phyloP scores from a whole-genome alignment of 257 asterid species.

The Cruciata laevipes region DNA sequence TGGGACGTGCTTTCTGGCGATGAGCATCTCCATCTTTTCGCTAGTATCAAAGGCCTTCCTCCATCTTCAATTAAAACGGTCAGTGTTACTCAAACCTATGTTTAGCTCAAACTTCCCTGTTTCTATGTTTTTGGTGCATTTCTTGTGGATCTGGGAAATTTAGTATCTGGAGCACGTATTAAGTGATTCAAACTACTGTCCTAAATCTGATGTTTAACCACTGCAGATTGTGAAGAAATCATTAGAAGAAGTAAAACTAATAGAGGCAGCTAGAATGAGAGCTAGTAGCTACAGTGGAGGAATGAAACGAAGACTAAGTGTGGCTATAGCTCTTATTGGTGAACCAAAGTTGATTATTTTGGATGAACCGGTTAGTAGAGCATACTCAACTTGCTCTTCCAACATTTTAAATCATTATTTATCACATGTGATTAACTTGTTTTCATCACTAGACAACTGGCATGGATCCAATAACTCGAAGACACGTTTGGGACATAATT shows the following conservation, averaged over 20 bases:
- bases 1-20: neutral
- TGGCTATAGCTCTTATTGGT: neutral
- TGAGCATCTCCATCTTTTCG: neutral
- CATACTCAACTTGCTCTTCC: neutral
- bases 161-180: neutral
- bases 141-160: neutral
- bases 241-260: neutral
- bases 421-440: neutral
- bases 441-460: neutral
- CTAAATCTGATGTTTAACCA: neutral
- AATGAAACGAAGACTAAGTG: neutral
- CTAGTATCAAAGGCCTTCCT: neutral
- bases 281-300: conserved; percentile 2
- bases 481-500: neutral
- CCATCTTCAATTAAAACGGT: neutral
- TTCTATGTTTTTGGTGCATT: conserved; percentile 1
- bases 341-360: neutral
- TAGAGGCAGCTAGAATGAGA: neutral
- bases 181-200: neutral
- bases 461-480: neutral
- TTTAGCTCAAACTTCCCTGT: neutral
- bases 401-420: neutral
- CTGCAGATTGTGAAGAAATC: neutral
- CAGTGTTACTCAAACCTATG: neutral
- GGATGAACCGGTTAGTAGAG: neutral